A percentile compares a stretch with the other conserved stretches of the same genome.
phyloP scores from a whole-genome alignment of 768 basidiomycete genomes.

The Leccinum broughii region DNA sequence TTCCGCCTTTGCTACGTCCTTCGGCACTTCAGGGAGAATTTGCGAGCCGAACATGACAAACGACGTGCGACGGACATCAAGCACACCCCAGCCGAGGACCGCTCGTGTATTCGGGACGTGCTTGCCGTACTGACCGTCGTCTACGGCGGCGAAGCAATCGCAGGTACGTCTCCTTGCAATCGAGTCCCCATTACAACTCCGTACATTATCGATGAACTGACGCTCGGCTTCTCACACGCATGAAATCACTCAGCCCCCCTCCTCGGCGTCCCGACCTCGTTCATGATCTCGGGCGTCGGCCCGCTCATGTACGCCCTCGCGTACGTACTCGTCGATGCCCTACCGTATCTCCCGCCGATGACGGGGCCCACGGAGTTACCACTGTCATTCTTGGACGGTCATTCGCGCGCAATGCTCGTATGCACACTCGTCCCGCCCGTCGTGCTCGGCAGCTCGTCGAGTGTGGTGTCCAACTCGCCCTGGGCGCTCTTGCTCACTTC shows the following conservation, averaged over 20 bases:
- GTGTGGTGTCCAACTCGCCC: slow-evolving; percentile 61
- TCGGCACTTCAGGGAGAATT: slow-evolving; percentile 61
- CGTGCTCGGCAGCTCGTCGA: slow-evolving; percentile 53
- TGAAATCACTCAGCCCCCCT: slow-evolving; percentile 49
- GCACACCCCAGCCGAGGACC: slow-evolving; percentile 40
- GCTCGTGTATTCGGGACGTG: slow-evolving; percentile 58
- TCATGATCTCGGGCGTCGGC: slow-evolving; percentile 71
- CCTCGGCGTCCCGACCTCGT: slow-evolving; percentile 69
- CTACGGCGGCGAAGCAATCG: slow-evolving; percentile 75
- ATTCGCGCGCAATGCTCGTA: slow-evolving; percentile 75
- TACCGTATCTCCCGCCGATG: slow-evolving; percentile 54
- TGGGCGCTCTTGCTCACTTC: slow-evolving; percentile 77
- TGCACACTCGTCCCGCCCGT: slow-evolving; percentile 76
- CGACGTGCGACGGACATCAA: slow-evolving; percentile 36
- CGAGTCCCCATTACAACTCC: background rate
- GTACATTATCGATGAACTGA: background rate
- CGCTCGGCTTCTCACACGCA: background rate
- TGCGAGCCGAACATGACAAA: slow-evolving; percentile 44
- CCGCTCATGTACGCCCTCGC: slow-evolving; percentile 59
- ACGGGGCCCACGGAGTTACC: slow-evolving; percentile 63
- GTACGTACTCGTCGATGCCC: slow-evolving; percentile 60
- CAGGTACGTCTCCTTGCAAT: slow-evolving; percentile 40
- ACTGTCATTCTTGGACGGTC: slow-evolving; percentile 71
- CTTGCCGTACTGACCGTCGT: slow-evolving; percentile 65
- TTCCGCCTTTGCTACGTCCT: slow-evolving; percentile 69